Evolutionary conservation across 768 basidiomycete genomes (phyloP).

Genomic region (Kwoniella sp.): DNA sequence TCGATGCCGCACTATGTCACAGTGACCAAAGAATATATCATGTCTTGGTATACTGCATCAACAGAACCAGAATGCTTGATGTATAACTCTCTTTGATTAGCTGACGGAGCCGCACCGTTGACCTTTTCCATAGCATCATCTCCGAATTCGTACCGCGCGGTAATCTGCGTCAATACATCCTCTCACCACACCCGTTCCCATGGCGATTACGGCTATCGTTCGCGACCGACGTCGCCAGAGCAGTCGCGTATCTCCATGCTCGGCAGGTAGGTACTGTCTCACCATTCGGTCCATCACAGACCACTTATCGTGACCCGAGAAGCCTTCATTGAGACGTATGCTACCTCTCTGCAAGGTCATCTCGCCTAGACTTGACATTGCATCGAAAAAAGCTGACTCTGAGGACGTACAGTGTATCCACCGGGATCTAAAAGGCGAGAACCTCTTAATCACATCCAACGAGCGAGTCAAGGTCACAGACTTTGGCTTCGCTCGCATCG

Average conservation of each 20-base stretch:
- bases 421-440: conserved; percentile 92
- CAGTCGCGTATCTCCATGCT: conserved; percentile 96
- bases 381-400: conserved; percentile 1
- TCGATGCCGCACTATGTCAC: too few relatives aligned
- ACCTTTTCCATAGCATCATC: conserved; percentile 69
- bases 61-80: too few relatives aligned
- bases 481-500: conserved; percentile 95
- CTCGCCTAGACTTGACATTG: conserved; percentile 60
- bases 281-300: too few relatives aligned
- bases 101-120: background rate
- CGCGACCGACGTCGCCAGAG: conserved; percentile 89
- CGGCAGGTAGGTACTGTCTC: conserved; percentile 63
- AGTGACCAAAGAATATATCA: too few relatives aligned
- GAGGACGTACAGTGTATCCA: conserved; percentile 59
- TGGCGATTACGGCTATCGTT: conserved; percentile 94
- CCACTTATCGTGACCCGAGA: too few relatives aligned
- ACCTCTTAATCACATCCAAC: conserved; percentile 90
- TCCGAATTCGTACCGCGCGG: conserved; percentile 78
- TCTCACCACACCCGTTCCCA: conserved; percentile 73
- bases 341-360: background rate
- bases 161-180: conserved; percentile 88
- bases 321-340: background rate
- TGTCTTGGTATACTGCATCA: too few relatives aligned
- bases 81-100: too few relatives aligned
- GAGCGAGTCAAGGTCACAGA: conserved; percentile 97